Evolutionary conservation across 1,139 yeast genomes (phyloP).

Genomic region (Scheffersomyces stambukii): DNA sequence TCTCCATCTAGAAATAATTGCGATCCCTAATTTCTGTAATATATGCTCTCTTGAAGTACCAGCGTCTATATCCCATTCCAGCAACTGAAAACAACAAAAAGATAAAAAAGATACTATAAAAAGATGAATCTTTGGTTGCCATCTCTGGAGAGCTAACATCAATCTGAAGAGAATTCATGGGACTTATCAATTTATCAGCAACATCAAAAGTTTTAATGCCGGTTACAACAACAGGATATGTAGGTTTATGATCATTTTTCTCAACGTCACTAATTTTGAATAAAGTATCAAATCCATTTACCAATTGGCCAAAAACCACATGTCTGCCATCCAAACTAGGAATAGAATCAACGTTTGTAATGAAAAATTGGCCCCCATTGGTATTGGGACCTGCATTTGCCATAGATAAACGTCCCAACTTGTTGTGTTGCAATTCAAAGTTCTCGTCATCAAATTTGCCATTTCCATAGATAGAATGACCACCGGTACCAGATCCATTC

Average conservation of each 20-base stretch:
- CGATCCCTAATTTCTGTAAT: slow-evolving; percentile 27
- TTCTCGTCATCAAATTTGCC: slow-evolving; percentile 35
- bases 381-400: slow-evolving; percentile 41
- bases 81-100: slow-evolving; percentile 14
- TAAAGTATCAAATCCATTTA: slow-evolving; percentile 39
- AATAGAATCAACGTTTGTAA: slow-evolving; percentile 23
- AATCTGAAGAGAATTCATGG: too few species aligned
- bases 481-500: slow-evolving; percentile 25
- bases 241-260: slow-evolving; percentile 39
- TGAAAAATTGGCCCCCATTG: slow-evolving; percentile 42
- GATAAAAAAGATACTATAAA: too few species aligned
- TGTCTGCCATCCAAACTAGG: slow-evolving; percentile 50
- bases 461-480: slow-evolving; percentile 27
- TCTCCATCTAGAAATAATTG: too few species aligned
- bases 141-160: too few species aligned
- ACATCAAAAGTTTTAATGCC: slow-evolving; percentile 10
- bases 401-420: slow-evolving; percentile 39
- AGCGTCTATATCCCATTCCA: slow-evolving; percentile 14
- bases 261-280: slow-evolving; percentile 30
- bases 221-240: slow-evolving; percentile 26
- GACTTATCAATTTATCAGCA: slow-evolving; percentile 6
- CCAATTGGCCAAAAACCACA: slow-evolving; percentile 54
- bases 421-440: slow-evolving; percentile 30
- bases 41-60: slow-evolving; percentile 21
- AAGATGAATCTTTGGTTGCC: too few species aligned